Evolutionary conservation across 2,329 filamentous ascomycete genomes (phyloP), one percentile per base, ranked within the genome.

Genomic region (Aspergillus aculeatus): DNA sequence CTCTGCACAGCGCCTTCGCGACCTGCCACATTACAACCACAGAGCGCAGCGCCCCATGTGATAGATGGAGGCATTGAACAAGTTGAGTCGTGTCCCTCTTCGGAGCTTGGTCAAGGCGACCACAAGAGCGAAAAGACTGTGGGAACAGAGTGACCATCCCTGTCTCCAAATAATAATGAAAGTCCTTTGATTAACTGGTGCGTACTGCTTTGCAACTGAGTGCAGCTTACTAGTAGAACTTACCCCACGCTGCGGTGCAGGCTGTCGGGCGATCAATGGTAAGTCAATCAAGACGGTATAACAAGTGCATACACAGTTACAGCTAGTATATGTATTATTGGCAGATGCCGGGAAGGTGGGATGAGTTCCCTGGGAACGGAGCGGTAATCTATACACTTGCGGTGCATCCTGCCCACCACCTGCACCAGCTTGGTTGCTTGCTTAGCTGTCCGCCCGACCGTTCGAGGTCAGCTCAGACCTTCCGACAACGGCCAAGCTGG

Each of bases 401-500:
- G 14, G 38, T n/a, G 19, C 23, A 35, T 38, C 23, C 23, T 23
- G 23, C 23, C 23, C 23, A 23, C 23, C 23, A 23, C 23, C 23
- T 23, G 29, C 56, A 29, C 26, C 26, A 29, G 26, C 24, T 26
- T 26, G 24, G 4, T 35, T 35, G 32, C 32, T 35, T 35, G 11
- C 32, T 35, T 35, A 11, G 14, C 38, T 63, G 62, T 62, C 60
- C 56, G 64, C 66, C 62, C 62, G 57, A 55, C 52, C 58, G 41
- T 44, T 35, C 38, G 38, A 44, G 38, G 49, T 58, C 54, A 53
- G n/a, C 57, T 57, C 41, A 61, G 44, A 14, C 21, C 57, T 69
- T 68, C 70, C 70, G 70, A 72, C 69, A 71, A 71, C 70, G 69
- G 70, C 65, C 69, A 69, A 69, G 68, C 59, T 62, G 38, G 49